Base-by-base conservation (phyloP, 768 basidiomycete genomes). In the Leccinum sublutescens region DNA sequence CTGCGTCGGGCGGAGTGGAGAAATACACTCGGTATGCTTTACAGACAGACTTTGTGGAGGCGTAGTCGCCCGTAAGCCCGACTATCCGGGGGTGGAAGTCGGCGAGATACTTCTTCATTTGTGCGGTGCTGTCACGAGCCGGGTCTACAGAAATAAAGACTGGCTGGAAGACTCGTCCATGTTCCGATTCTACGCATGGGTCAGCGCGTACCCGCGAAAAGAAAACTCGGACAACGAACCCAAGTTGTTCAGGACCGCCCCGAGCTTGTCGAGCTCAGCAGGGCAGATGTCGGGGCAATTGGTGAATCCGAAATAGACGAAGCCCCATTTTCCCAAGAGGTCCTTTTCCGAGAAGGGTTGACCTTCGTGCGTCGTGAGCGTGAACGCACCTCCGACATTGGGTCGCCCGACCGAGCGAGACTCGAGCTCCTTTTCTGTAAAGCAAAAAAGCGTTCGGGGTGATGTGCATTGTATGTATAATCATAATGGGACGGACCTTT, bases 201-300 rank as follows among this genome's bases (percentile, higher is more conserved):
- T 73, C 19, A 73, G 57, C 12, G n/a, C 43, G 15, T 38, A 2
- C 10, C 10, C 8, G 1, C 40, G 4, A 40, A 3, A 31, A 31
- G 0, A 9, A 1, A 4, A 27, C 17, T 27, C 1, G 2, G 6
- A 47, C 36, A 33, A 57, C 89, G 61, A 63, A 93, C 94, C 88
- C 55, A 93, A 78, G 51, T 79, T 74, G 33, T 88, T 80, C 47
- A 98, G 79, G 17, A 95, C 86, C 0, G 75, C 79, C 12, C 89
- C 86, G 77, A 98, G 85, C 79, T 98, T 98, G 78, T 99, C 97
- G 29, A 99, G 80, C 76, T 98, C 96, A 56, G 95, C 92, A 1
- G 97, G 97, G 70, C 97, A 99, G 55, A 99, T 98, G 74, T 99
- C 97, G 6, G 97, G 96, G 75, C 97, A 99, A 74, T 99, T 98